Evolutionary conservation across 2,329 filamentous ascomycete species (phyloP).

Genomic region (Exophiala sideris): DNA sequence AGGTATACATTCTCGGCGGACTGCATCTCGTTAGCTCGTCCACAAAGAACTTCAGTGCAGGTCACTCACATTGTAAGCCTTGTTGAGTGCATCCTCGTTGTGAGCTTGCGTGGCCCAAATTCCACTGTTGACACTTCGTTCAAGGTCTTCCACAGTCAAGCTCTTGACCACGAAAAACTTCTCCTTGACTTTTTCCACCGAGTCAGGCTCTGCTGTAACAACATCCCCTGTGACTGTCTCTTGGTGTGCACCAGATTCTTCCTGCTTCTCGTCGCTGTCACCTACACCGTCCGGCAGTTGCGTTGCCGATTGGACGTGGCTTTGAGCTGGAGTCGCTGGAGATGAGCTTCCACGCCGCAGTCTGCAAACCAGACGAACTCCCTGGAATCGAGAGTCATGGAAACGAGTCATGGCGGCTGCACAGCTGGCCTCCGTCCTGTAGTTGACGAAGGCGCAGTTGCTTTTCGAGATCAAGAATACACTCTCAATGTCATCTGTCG

Average conservation of each 20-base stretch:
- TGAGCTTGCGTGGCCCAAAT: conserved; percentile 95
- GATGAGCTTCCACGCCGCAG: conserved; percentile 59
- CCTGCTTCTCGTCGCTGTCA: conserved; percentile 9
- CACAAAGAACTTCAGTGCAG: neutral
- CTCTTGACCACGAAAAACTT: conserved; percentile 93
- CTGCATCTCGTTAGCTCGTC: conserved; percentile 44
- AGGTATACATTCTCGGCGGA: conserved; percentile 79
- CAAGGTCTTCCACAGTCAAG: conserved; percentile 83
- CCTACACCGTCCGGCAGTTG: conserved; percentile 32
- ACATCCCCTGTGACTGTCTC: conserved; percentile 3
- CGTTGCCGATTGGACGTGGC: conserved; percentile 42
- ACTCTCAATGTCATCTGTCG: conserved; percentile 73
- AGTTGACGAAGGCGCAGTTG: conserved; percentile 96
- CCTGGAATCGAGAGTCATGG: conserved; percentile 86
- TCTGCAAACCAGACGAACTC: conserved; percentile 80
- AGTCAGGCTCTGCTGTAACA: conserved; percentile 24
- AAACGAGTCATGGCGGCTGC: conserved; percentile 74
- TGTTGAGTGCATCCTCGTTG: conserved; percentile 80
- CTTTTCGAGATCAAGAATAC: conserved; percentile 94
- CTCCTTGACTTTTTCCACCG: conserved; percentile 52
- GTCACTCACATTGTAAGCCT: conserved; percentile 70
- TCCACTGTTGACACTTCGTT: conserved; percentile 79
- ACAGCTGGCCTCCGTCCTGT: conserved; percentile 75
- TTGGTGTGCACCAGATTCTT: conserved; percentile 3
- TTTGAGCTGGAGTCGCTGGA: conserved; percentile 41